A percentile compares a stretch with the other conserved stretches of the same genome.
These are phyloP conservation scores for Yamadazyma diospyri DNA, from an alignment of 1,139 yeast species.

Conservation along the genomic window DNA sequence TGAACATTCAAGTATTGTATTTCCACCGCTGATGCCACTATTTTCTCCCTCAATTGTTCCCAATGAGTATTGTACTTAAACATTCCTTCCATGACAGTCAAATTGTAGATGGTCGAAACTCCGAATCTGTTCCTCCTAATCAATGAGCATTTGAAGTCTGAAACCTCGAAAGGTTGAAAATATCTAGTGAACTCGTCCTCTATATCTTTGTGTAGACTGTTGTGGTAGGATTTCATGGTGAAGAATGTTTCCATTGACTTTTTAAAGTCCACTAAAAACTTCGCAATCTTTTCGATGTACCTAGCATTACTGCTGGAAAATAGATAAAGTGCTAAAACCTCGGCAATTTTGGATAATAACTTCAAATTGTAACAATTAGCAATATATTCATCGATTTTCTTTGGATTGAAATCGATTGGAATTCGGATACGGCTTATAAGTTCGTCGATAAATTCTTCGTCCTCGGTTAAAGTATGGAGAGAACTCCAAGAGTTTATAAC, in stretches of 20 bases:
- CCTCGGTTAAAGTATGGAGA: slow-evolving; percentile 47
- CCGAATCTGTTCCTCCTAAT: slow-evolving; percentile 50
- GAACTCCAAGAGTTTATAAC: slow-evolving; percentile 72
- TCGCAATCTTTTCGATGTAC: slow-evolving; percentile 39
- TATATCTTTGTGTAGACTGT: slow-evolving; percentile 36
- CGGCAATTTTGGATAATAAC: slow-evolving; percentile 64
- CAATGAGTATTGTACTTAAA: slow-evolving; percentile 43
- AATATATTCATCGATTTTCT: slow-evolving; percentile 22
- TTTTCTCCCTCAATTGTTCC: slow-evolving; percentile 47
- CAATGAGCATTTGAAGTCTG: slow-evolving; percentile 53
- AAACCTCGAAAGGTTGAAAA: slow-evolving; percentile 47
- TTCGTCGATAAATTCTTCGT: slow-evolving; percentile 48
- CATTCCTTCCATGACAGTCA: slow-evolving; percentile 59
- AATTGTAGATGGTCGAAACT: slow-evolving; percentile 53
- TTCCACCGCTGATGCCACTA: slow-evolving; percentile 60
- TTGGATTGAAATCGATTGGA: slow-evolving; percentile 18
- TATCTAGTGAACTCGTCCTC: slow-evolving; percentile 37
- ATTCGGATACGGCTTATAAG: slow-evolving; percentile 39
- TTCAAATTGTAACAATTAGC: slow-evolving; percentile 55
- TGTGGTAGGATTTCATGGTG: slow-evolving; percentile 28
- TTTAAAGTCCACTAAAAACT: slow-evolving; percentile 38
- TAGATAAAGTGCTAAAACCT: slow-evolving; percentile 68
- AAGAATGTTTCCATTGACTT: slow-evolving; percentile 29
- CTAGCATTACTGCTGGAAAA: slow-evolving; percentile 53
- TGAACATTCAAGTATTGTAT: slow-evolving; percentile 67